Conservation (phyloP, 768 basidiomycete genomes). For the Kwoniella europaea region DNA sequence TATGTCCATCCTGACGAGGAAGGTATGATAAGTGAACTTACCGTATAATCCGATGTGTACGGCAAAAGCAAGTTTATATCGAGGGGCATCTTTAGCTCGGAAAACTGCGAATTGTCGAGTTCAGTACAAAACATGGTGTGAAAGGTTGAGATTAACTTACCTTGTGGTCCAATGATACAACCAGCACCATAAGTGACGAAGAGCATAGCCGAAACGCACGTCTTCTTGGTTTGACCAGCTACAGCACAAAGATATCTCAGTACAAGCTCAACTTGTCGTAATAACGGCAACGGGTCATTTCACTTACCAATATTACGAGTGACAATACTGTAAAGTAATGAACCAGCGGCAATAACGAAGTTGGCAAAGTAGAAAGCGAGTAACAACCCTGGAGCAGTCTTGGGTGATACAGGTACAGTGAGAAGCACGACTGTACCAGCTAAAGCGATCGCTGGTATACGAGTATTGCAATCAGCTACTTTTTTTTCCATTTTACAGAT, state of each 20-base stretch:
- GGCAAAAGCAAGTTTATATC: conserved; percentile 64
- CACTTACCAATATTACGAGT: conserved; percentile 40
- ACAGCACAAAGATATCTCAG: conserved; percentile 17
- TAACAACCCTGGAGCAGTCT: conserved; percentile 63
- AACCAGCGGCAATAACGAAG: conserved; percentile 40
- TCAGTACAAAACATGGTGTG: too few species aligned
- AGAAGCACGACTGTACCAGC: conserved; percentile 64
- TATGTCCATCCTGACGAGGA: background rate
- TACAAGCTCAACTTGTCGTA: too few species aligned
- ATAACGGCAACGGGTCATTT: too few species aligned
- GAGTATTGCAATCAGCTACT: background rate
- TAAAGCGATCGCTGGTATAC: conserved; percentile 60
- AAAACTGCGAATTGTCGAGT: conserved; percentile 19
- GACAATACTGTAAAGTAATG: conserved; percentile 40
- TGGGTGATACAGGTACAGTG: conserved; percentile 60
- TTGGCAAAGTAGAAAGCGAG: conserved; percentile 61
- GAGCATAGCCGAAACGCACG: conserved; percentile 62
- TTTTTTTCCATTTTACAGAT: conserved; percentile 4
- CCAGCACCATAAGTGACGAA: conserved; percentile 66
- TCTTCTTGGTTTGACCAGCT: conserved; percentile 65
- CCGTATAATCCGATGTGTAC: conserved; percentile 64
- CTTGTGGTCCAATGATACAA: conserved; percentile 63
- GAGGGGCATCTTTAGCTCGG: conserved; percentile 61
- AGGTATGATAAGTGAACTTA: conserved; percentile 7
- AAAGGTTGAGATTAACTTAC: conserved; percentile 59